Conservation (phyloP, 805 yeast species). For the Cyberlindnera bimundalis region DNA sequence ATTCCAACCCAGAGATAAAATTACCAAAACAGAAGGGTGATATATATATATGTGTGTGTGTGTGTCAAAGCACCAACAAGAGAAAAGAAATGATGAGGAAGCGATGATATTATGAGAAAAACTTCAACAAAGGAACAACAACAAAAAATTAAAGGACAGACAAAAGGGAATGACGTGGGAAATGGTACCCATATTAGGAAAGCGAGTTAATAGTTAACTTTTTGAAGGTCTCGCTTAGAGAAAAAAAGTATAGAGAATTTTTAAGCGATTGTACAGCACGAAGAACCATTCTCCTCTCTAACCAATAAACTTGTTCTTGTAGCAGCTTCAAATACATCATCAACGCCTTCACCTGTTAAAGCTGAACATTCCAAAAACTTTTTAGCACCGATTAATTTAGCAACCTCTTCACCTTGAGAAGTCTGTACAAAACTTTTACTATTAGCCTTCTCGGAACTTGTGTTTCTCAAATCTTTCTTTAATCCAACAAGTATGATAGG, state of each 20-base stretch:
- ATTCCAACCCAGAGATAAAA: slow-evolving; percentile 32
- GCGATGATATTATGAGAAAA: neutral
- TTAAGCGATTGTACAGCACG: slow-evolving; percentile 38
- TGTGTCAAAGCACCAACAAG: neutral
- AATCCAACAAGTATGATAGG: slow-evolving; percentile 80
- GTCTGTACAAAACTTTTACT: slow-evolving; percentile 47
- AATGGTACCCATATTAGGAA: neutral
- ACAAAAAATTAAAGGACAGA: neutral
- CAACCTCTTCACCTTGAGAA: slow-evolving; percentile 61
- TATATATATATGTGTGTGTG: neutral
- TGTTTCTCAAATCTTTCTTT: slow-evolving; percentile 71
- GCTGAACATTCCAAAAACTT: slow-evolving; percentile 86
- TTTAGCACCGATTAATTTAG: slow-evolving; percentile 78
- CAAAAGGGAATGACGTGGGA: neutral
- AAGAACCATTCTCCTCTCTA: slow-evolving; percentile 35
- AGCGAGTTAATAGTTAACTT: too few species aligned
- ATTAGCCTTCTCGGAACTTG: slow-evolving; percentile 32
- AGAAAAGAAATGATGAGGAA: neutral
- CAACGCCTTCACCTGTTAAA: slow-evolving; percentile 91
- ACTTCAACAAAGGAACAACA: neutral
- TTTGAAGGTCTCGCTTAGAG: too few species aligned
- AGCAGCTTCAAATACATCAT: slow-evolving; percentile 89
- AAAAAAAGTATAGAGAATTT: too few species aligned
- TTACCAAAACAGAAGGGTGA: neutral
- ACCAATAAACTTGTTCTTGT: slow-evolving; percentile 75